A percentile compares a stretch with the other conserved stretches of the same genome.
These are phyloP conservation scores for Pleurotus pulmonarius DNA, from an alignment of 768 basidiomycete species.

Conservation along the genomic window DNA sequence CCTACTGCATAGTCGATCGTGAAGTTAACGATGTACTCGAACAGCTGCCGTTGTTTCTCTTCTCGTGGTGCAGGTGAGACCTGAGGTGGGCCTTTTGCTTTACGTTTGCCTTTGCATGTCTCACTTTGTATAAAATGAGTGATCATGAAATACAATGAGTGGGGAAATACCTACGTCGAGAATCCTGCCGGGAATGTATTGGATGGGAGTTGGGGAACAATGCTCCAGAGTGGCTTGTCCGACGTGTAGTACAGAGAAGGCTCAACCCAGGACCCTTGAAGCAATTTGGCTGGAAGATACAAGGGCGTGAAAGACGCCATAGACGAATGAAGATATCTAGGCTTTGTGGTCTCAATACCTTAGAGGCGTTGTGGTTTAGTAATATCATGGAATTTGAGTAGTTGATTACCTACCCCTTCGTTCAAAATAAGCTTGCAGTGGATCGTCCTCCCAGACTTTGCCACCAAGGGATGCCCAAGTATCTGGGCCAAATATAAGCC, in stretches of 20 bases:
- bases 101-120: neutral
- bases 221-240: neutral
- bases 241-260: neutral
- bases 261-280: neutral
- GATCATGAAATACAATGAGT: neutral
- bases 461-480: neutral
- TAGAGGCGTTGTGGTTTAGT: no score
- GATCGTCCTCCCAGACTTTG: neutral
- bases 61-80: neutral
- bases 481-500: conserved; percentile 1
- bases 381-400: neutral
- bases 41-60: neutral
- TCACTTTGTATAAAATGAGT: neutral
- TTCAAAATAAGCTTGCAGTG: neutral
- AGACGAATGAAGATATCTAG: neutral
- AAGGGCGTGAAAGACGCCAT: neutral
- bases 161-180: neutral
- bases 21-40: conserved; percentile 6
- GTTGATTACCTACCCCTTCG: neutral
- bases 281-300: neutral
- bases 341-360: neutral
- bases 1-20: conserved; percentile 6
- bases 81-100: neutral
- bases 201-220: neutral
- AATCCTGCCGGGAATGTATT: neutral